Evolutionary conservation across 1,284 basidiomycete genomes (phyloP), one percentile per base, ranked within the genome.

Genomic region (Trichosporon ovoides): DNA sequence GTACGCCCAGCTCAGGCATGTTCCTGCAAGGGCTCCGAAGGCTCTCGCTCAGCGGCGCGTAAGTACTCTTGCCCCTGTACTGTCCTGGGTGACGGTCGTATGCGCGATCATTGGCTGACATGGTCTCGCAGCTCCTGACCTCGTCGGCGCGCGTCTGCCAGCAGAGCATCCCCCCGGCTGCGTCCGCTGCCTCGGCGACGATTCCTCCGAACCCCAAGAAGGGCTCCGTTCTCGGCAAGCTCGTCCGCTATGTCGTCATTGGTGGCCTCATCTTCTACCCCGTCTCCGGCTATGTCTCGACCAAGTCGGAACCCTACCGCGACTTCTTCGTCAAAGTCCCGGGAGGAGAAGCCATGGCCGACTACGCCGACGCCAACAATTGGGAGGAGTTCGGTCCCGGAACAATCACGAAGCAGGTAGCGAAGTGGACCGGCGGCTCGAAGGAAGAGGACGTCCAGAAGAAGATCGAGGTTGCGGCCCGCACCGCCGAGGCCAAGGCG

Each of bases 351-450:
- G 71, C 81, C 20, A 81, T 95, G 71, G 81, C 94, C 37, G 86
- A 92, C 61, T 89, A 85, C 70, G 87, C 87, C 7, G 89, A 94
- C 73, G 81, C 84, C 48, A 80, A 86, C 66, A 82, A 85, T 22
- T 90, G 88, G 87, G 87, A 91, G 65, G 63, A 66, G 14, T 66
- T 77, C 56, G 77, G 72, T 14, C 53, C 65, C 20, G 83, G 82
- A 3, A 77, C 88, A 51, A 84, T 87, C 20, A 68, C 83, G 20
- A 77, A 83, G 62, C 82, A 85, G 61, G 81, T 84, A 18, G 67
- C 86, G 5, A 59, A 58, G 24, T 62, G 65, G n/a, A 68, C 64
- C 54, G 70, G 72, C 54, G 67, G 71, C n/a, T 78, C 82, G 53
- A 84, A 86, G 43, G 57, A 65, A 34, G 43, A 48, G 43, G 56